These are phyloP conservation scores for Peronospora belbahrii DNA, from an alignment of 352 stramenopile genomes.

Conservation along the genomic window DNA sequence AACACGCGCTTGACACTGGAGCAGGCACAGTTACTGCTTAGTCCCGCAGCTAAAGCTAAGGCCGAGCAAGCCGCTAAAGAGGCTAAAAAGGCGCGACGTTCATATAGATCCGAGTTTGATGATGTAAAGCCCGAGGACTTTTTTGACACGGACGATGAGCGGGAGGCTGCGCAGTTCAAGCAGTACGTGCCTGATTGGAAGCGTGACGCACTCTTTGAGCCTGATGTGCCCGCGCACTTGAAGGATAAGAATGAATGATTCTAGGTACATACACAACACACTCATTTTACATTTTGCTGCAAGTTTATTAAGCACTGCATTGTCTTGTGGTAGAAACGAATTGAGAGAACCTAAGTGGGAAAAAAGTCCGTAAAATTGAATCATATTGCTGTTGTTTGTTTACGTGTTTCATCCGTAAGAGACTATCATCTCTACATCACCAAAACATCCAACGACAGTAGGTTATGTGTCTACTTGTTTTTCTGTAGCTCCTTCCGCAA, in stretches of 20 bases:
- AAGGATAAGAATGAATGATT: constrained; percentile 36
- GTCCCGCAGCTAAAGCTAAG: constrained; percentile 32
- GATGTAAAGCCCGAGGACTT: constrained; percentile 42
- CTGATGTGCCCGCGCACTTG: constrained; percentile 52
- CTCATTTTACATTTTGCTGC: not conserved
- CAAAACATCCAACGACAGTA: no score
- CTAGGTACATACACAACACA: not conserved
- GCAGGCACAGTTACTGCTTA: constrained; percentile 47
- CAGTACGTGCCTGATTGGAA: constrained; percentile 83
- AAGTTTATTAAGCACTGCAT: not conserved
- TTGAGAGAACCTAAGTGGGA: no score
- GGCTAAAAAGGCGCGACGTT: constrained; percentile 28
- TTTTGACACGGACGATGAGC: constrained; percentile 53
- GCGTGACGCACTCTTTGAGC: constrained; percentile 65
- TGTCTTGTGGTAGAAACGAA: constrained; percentile 15
- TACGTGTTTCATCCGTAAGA: no score
- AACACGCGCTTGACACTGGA: constrained; percentile 71
- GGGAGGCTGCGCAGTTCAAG: constrained; percentile 60
- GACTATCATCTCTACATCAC: no score
- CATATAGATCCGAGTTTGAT: constrained; percentile 11
- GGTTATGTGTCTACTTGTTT: no score
- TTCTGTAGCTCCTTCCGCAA: constrained; percentile 86
- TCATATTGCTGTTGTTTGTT: constrained; percentile 5
- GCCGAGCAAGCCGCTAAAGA: constrained; percentile 27
- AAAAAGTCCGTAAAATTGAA: no score